Evolutionary conservation across 108 stramenopile genomes (phyloP).

Genomic region (Nannochloropsis gaditana): DNA sequence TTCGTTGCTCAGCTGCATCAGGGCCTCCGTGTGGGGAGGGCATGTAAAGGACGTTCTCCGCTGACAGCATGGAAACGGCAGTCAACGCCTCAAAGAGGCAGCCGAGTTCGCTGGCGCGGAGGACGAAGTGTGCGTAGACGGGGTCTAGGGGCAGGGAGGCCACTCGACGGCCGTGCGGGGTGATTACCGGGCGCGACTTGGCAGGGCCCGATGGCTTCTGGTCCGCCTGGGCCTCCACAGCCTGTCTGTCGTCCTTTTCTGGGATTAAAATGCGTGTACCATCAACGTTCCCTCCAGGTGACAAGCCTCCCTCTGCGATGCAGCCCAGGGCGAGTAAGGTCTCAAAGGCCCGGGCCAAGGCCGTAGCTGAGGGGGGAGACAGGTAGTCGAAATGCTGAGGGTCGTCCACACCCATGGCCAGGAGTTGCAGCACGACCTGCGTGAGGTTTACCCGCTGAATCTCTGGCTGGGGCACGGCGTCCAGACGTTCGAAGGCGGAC

Average conservation of each 20-base stretch:
- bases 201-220: neutral
- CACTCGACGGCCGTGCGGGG: conserved; percentile 43
- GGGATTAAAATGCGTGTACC: neutral
- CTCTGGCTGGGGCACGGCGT: conserved; percentile 13
- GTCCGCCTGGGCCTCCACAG: conserved; percentile 24
- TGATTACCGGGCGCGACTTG: conserved; percentile 29
- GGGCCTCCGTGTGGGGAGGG: conserved; percentile 28
- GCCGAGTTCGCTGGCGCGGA: conserved; percentile 23
- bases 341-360: conserved; percentile 59
- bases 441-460: conserved; percentile 23
- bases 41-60: conserved; percentile 48
- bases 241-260: neutral
- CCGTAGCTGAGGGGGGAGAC: conserved; percentile 61
- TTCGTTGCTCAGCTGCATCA: neutral
- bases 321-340: conserved; percentile 51
- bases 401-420: conserved; percentile 48
- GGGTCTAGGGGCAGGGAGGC: conserved; percentile 53
- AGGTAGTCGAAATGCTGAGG: conserved; percentile 70
- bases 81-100: conserved; percentile 50
- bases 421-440: conserved; percentile 53
- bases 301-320: neutral
- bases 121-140: conserved; percentile 48
- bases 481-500: neutral
- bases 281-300: neutral
- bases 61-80: conserved; percentile 51